Conservation (phyloP, 1,139 yeast genomes). For the Debaryomyces robertsiae region DNA sequence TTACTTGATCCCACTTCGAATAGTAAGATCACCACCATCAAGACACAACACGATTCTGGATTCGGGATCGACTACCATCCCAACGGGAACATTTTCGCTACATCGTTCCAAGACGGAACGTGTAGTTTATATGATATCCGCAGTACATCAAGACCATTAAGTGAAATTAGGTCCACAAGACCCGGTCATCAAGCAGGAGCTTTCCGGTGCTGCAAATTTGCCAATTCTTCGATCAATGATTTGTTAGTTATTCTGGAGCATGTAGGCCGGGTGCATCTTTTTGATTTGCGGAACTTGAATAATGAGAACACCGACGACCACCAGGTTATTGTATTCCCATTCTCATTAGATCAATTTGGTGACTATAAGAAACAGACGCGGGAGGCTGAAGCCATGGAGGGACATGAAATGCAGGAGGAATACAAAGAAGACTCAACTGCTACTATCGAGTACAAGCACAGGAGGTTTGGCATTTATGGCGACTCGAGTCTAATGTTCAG, state of each 20-base stretch:
- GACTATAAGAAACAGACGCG: conserved; percentile 23
- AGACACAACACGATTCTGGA: conserved; percentile 73
- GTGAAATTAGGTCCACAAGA: conserved; percentile 62
- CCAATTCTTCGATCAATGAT: conserved; percentile 69
- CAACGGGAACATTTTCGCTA: conserved; percentile 71
- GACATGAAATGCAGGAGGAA: conserved; percentile 1
- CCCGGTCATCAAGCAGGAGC: conserved; percentile 60
- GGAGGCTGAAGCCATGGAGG: neutral
- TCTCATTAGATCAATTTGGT: conserved; percentile 46
- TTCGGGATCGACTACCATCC: conserved; percentile 81
- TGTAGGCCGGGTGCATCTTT: conserved; percentile 79
- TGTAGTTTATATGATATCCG: conserved; percentile 78
- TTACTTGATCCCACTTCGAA: conserved; percentile 37
- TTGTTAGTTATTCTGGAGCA: conserved; percentile 78
- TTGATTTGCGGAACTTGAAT: conserved; percentile 71
- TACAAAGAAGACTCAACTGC: neutral
- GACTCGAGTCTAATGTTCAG: conserved; percentile 5
- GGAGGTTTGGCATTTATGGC: conserved; percentile 8
- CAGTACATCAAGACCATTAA: conserved; percentile 53
- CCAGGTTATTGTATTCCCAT: conserved; percentile 66
- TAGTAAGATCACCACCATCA: conserved; percentile 33
- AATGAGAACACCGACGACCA: conserved; percentile 49
- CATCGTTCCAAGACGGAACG: conserved; percentile 84
- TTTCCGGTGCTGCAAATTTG: conserved; percentile 69
- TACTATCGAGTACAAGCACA: neutral